Conservation (phyloP, 495 filamentous ascomycete genomes). For the Parachaetomium inaequale region DNA sequence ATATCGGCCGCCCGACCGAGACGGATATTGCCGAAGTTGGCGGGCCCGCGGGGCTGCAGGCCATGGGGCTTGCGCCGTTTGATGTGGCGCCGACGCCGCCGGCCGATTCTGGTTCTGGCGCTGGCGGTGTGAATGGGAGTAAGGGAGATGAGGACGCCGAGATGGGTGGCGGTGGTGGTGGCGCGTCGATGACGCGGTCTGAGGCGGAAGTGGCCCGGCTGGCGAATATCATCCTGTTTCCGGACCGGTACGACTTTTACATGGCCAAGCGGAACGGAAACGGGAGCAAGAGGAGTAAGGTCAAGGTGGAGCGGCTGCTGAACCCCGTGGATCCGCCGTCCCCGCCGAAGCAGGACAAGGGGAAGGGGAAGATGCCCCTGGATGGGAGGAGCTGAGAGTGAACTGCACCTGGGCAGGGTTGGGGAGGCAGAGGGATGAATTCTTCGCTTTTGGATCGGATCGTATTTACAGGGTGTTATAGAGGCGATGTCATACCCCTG, state of each 20-base stretch:
- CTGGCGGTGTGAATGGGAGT: slow-evolving; percentile 19
- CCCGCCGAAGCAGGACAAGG: not conserved
- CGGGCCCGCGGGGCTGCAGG: slow-evolving; percentile 43
- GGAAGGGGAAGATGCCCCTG: not conserved
- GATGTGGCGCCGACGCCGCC: slow-evolving; percentile 35
- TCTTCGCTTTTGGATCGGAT: not conserved
- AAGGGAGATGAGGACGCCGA: slow-evolving; percentile 25
- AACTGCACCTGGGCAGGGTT: not conserved
- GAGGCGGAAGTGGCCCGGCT: slow-evolving; percentile 48
- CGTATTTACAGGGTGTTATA: slow-evolving; percentile 3
- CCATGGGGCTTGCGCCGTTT: slow-evolving; percentile 49
- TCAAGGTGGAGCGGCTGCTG: slow-evolving; percentile 5
- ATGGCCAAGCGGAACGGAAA: slow-evolving; percentile 29
- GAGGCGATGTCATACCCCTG: slow-evolving; percentile 8
- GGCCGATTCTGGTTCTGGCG: not conserved
- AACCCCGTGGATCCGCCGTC: not conserved
- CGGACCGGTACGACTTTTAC: slow-evolving; percentile 50
- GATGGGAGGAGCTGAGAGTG: not conserved
- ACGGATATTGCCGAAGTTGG: slow-evolving; percentile 47
- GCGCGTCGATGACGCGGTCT: slow-evolving; percentile 31
- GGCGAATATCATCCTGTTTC: slow-evolving; percentile 51
- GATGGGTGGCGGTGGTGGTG: slow-evolving; percentile 14
- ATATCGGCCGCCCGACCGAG: slow-evolving; percentile 42
- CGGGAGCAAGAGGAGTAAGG: slow-evolving; percentile 14
- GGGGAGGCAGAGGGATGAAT: not conserved